Evolutionary conservation across 257 asterid genomes (phyloP).

Genomic region (Lantana camara): DNA sequence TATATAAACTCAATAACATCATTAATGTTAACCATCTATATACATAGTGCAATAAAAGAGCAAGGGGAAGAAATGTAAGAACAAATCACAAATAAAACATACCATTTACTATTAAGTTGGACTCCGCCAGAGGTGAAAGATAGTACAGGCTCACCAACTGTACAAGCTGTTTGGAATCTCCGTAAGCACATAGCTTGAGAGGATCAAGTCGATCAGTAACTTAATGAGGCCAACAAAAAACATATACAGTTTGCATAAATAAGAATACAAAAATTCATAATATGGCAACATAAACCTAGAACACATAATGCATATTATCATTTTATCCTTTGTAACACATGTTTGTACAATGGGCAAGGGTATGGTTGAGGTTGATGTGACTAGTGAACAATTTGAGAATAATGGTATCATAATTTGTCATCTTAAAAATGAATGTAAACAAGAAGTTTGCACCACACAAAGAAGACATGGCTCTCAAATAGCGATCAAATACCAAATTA

Average conservation of each 20-base stretch:
- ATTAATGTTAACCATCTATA: neutral
- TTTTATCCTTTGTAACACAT: slow-evolving; percentile 8
- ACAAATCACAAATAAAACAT: slow-evolving; percentile 26
- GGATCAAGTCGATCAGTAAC: slow-evolving; percentile 31
- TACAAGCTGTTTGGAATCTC: slow-evolving; percentile 73
- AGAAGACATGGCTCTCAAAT: slow-evolving; percentile 17
- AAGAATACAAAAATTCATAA: neutral
- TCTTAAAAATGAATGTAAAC: slow-evolving; percentile 8
- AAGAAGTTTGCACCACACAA: slow-evolving; percentile 4
- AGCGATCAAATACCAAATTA: too few species aligned
- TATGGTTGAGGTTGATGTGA: neutral
- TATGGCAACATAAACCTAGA: slow-evolving; percentile 9
- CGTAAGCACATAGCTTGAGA: slow-evolving; percentile 90
- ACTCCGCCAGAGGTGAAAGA: slow-evolving; percentile 64
- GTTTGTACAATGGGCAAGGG: slow-evolving; percentile 2
- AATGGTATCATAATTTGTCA: slow-evolving; percentile 1
- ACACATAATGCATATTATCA: neutral
- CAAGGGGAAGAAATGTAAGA: neutral
- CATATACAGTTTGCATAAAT: neutral
- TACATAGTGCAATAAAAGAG: neutral
- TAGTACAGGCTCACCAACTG: slow-evolving; percentile 69
- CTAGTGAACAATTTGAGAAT: neutral
- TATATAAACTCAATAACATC: slow-evolving; percentile 16
- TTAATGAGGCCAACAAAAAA: slow-evolving; percentile 21
- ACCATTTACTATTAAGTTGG: slow-evolving; percentile 90